Base-by-base conservation (phyloP, 1,284 basidiomycete species). In the Rhodotorula sp. region DNA sequence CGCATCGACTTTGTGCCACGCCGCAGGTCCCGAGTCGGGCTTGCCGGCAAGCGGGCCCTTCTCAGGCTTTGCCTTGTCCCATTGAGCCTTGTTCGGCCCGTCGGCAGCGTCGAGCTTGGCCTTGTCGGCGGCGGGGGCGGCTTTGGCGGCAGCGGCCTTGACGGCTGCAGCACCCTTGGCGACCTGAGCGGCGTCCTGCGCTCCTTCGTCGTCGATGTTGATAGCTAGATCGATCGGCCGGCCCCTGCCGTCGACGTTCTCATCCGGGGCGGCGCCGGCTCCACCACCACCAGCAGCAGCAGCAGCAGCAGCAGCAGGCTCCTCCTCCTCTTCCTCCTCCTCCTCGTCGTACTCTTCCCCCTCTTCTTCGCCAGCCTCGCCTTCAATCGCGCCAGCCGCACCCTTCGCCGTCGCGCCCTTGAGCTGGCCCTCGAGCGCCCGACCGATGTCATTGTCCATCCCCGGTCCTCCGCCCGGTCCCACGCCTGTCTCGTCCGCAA, bases 121-220 rank as follows among this genome's bases (percentile, higher is more conserved):
- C 44, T 68, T 30, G 30, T 53, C 57, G 28, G 51, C 64, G n/a
- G 37, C 64, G 13, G 59, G 47, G 28, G 34, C 54, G 22, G n/a
- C 50, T 7, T 57, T 54, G 18, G n/a, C 57, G 16, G 51, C 62
- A 6, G 16, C 58, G 31, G 34, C 40, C 16, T 59, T 18, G 20
- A 50, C 64, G 30, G 55, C 62, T 7, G 67, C 68, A 20, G 65
- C 69, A 51, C 65, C 56, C 31, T 40, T n/a, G 26, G 57, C 60
- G 13, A 46, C 51, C 47, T 69, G 68, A 52, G 74, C 73, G 22
- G 73, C 76, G 46, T 71, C 72, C 37, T 69, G 68, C 46, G 69
- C 64, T 89, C 7, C 84, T 80, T 71, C 67, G 52, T 74, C 71
- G 80, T 70, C 80, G 78, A 70, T 72, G 51, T 78, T 78, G 53